Evolutionary conservation across 1,284 basidiomycete genomes (phyloP), one percentile per base, ranked within the genome.

Genomic region (Melampsora americana): DNA sequence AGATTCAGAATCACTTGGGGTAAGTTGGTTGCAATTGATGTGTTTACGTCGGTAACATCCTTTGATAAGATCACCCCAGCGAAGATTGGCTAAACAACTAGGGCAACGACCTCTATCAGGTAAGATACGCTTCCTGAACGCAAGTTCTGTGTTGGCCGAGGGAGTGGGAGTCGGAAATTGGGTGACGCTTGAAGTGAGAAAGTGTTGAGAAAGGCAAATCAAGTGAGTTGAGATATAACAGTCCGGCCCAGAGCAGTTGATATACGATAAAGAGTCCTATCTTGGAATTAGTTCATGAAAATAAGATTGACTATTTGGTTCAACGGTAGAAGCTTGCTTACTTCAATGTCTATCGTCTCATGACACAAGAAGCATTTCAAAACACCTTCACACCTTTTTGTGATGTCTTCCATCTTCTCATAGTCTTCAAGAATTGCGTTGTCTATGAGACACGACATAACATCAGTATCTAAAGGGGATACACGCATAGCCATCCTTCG

Each of bases 1-100:
- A 56, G 53, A 23, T 12, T 56, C 53, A 9, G 28, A 23, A 56
- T 56, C 16, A 56, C 28, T 56, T 56, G 53, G n/a, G 53, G 53
- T 56, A 28, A 20, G 9, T 56, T 56, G 53, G 20, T 56, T 56
- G 53, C 28, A 23, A 28, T 56, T 56, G 53, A 56, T 56, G 20
- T 56, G 5, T 23, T 56, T n/a, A 23, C 71, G 62, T 28, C 71
- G 50, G 53, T 74, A 74, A 46, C 71, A 74, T 42, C 71, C 32
- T 66, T 74, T 74, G 50, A 67, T 66, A 18, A 74, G 56, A 12
- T 74, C 71, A 42, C 71, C 71, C 71, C 71, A 74, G n/a, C 71
- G 71, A 44, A 74, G 64, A 66, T 74, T 53, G 26, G 44, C 50
- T 23, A 62, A 74, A 26, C 71, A 74, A 0, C 26, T 42, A n/a